Conservation (phyloP, 1,284 basidiomycete genomes). For the Fomitopsis schrenkii region DNA sequence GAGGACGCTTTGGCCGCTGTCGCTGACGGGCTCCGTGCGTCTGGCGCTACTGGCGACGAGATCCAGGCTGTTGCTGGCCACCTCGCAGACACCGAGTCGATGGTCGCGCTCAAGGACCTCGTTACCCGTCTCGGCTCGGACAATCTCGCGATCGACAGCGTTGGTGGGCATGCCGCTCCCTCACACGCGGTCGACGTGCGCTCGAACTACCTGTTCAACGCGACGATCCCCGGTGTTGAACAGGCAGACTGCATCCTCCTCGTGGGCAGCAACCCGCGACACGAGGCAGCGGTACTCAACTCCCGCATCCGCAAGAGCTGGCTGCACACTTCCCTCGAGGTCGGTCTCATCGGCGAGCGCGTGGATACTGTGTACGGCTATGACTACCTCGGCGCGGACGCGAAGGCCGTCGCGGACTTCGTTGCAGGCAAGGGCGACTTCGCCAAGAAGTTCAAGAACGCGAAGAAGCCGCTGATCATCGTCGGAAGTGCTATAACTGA, state of each 20-base stretch:
- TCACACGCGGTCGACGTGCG: conserved; percentile 87
- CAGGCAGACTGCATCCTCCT: conserved; percentile 92
- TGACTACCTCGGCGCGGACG: conserved; percentile 82
- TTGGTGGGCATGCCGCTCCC: conserved; percentile 63
- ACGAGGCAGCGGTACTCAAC: conserved; percentile 97
- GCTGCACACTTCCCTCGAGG: conserved; percentile 81
- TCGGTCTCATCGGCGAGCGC: conserved; percentile 89
- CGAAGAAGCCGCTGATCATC: conserved; percentile 93
- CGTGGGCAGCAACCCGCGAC: conserved; percentile 95
- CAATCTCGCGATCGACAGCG: conserved; percentile 84
- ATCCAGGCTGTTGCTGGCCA: conserved; percentile 95
- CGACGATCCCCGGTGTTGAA: conserved; percentile 90
- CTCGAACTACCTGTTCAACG: conserved; percentile 97
- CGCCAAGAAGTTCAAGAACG: conserved; percentile 83
- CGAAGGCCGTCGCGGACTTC: conserved; percentile 79
- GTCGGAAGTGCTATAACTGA: conserved; percentile 88
- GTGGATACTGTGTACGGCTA: conserved; percentile 94
- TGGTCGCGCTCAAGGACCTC: conserved; percentile 93
- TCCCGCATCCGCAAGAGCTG: conserved; percentile 95
- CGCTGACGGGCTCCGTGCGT: conserved; percentile 71
- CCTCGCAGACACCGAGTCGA: conserved; percentile 91
- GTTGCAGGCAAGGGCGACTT: conserved; percentile 77
- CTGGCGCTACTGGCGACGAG: conserved; percentile 90
- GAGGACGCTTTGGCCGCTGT: conserved; percentile 86
- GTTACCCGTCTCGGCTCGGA: conserved; percentile 94